Conservation (phyloP, 2,329 filamentous ascomycete genomes). For the Fusarium verticillioides region DNA sequence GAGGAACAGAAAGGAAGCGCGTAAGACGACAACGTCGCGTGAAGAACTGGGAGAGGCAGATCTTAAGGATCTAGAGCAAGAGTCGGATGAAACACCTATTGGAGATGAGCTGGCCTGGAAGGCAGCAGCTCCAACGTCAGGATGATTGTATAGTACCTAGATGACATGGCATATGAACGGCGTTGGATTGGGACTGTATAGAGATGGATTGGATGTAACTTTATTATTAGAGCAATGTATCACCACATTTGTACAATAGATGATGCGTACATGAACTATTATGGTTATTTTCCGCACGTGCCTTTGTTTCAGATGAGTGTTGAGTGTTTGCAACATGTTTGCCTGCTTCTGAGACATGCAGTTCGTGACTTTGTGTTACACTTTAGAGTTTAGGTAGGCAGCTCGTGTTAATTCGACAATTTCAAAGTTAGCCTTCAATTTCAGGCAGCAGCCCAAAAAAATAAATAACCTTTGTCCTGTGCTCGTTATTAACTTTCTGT, state of each 20-base stretch:
- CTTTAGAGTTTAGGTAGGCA: neutral
- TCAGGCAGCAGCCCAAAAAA: neutral
- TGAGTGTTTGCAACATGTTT: neutral
- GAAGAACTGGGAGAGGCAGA: slow-evolving; percentile 28
- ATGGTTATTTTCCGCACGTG: neutral
- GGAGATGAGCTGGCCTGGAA: slow-evolving; percentile 24
- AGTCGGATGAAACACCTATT: slow-evolving; percentile 30
- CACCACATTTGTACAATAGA: slow-evolving; percentile 29
- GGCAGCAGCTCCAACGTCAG: slow-evolving; percentile 1
- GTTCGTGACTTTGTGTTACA: neutral
- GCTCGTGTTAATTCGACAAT: neutral
- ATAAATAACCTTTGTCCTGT: neutral
- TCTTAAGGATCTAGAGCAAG: slow-evolving; percentile 25
- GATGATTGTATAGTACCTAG: slow-evolving; percentile 16
- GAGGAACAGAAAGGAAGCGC: slow-evolving; percentile 37
- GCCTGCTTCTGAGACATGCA: slow-evolving; percentile 2
- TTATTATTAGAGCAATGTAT: slow-evolving; percentile 29
- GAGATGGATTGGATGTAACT: slow-evolving; percentile 20
- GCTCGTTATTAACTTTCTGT: neutral
- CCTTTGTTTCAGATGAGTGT: neutral
- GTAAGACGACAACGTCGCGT: slow-evolving; percentile 19
- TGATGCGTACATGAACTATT: neutral
- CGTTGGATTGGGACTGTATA: neutral
- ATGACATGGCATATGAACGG: neutral
- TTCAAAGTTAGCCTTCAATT: neutral